A percentile compares a stretch with the other conserved stretches of the same genome.
Evolutionary conservation across 1,139 yeast genomes (phyloP).

Genomic region (Suhomyces anneliseae): DNA sequence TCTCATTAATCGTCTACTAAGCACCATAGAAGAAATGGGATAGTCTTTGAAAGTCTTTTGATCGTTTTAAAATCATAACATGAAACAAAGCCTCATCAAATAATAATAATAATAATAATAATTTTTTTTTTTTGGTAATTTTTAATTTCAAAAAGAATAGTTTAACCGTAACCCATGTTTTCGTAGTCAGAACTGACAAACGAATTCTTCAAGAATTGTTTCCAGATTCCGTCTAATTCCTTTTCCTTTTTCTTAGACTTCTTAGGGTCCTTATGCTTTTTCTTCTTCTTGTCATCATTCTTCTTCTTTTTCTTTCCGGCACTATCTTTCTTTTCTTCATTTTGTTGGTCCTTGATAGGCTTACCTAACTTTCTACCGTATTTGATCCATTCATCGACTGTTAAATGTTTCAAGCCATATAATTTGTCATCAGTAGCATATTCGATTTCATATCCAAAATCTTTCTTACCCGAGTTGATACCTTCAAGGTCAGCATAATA

Average conservation of each 20-base stretch:
- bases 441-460: constrained; percentile 62
- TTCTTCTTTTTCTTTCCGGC: constrained; percentile 11
- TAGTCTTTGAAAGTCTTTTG: too few relatives aligned
- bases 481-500: constrained; percentile 63
- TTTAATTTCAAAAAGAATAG: too few relatives aligned
- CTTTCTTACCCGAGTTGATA: constrained; percentile 47
- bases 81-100: too few relatives aligned
- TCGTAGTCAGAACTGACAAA: constrained; percentile 68
- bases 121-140: too few relatives aligned
- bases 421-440: constrained; percentile 64
- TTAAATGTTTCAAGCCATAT: constrained; percentile 54
- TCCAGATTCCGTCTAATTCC: constrained; percentile 40
- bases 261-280: constrained; percentile 2
- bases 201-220: constrained; percentile 47
- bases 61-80: too few relatives aligned
- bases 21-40: too few relatives aligned
- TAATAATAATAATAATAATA: too few relatives aligned
- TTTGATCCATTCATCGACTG: constrained; percentile 61
- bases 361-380: constrained; percentile 55
- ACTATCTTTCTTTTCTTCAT: constrained; percentile 10
- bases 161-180: constrained; percentile 37
- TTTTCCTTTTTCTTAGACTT: constrained; percentile 15
- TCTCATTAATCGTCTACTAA: too few relatives aligned
- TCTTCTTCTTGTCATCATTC: constrained; percentile 13
- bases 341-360: constrained; percentile 25